These are phyloP conservation scores for Talaromyces pinophilus DNA, from an alignment of 2,329 filamentous ascomycete species.

Conservation along the genomic window DNA sequence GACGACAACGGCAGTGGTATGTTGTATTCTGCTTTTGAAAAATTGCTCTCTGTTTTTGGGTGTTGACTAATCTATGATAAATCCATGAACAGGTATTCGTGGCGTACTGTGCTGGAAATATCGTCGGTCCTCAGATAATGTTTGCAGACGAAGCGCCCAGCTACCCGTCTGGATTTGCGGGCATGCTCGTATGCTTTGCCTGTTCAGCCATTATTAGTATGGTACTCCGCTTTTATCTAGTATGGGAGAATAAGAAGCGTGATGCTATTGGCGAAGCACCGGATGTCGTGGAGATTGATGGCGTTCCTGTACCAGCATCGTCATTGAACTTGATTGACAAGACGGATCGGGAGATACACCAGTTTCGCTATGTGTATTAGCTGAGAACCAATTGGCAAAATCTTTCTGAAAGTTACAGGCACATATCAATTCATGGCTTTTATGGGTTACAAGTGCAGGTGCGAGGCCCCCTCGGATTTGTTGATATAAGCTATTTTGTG, in stretches of 20 bases:
- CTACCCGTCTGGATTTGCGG: background rate
- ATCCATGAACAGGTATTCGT: slow-evolving; percentile 29
- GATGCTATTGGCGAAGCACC: background rate
- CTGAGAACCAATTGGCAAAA: background rate
- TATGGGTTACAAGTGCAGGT: background rate
- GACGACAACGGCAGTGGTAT: background rate
- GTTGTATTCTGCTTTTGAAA: background rate
- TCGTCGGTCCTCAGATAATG: slow-evolving; percentile 3
- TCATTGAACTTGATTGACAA: background rate
- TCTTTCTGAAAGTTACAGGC: background rate
- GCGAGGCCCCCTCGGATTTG: background rate
- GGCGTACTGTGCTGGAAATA: background rate
- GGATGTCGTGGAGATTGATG: background rate
- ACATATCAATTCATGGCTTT: background rate
- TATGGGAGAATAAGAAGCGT: background rate
- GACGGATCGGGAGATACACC: background rate
- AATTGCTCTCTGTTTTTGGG: background rate
- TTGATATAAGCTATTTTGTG: background rate
- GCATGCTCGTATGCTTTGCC: background rate
- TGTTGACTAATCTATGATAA: background rate
- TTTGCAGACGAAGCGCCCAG: background rate
- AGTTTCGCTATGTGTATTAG: background rate
- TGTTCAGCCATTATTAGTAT: background rate
- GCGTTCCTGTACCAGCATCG: background rate
- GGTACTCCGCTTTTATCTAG: background rate